Conservation (phyloP, 257 asterid species). For the Capsicum chinense region DNA sequence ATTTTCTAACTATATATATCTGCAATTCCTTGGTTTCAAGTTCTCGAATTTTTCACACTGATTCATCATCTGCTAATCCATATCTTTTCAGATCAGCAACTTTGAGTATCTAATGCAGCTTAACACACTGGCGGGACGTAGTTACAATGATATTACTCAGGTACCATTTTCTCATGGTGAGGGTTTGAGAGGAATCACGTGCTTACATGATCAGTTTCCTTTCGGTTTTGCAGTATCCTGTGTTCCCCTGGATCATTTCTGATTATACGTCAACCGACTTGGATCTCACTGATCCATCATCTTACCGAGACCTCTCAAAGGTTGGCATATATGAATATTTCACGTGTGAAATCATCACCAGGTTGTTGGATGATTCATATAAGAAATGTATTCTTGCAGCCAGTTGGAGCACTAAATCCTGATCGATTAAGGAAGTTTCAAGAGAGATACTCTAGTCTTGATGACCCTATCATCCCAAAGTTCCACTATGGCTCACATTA, state of each 20-base stretch:
- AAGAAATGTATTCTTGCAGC: conserved; percentile 56
- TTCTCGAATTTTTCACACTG: conserved; percentile 25
- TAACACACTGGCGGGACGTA: conserved; percentile 96
- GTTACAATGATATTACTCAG: conserved; percentile 97
- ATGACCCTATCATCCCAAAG: conserved; percentile 94
- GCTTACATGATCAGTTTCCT: conserved; percentile 26
- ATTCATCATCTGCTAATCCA: conserved; percentile 33
- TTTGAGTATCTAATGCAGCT: conserved; percentile 98
- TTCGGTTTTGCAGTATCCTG: conserved; percentile 84
- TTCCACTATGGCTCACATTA: conserved; percentile 99
- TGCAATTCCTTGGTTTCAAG: conserved; percentile 33
- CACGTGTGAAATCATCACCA: conserved; percentile 7
- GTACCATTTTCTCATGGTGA: conserved; percentile 44
- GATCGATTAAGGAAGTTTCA: conserved; percentile 83
- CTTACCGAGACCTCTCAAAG: conserved; percentile 96
- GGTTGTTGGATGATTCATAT: conserved; percentile 38
- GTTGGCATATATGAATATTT: conserved; percentile 47
- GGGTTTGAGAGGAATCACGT: background rate
- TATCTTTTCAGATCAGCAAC: conserved; percentile 87
- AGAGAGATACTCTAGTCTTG: conserved; percentile 94
- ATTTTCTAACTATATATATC: background rate
- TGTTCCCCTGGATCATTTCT: conserved; percentile 96
- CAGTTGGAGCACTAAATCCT: conserved; percentile 90
- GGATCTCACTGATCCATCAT: conserved; percentile 83
- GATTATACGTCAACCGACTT: conserved; percentile 77